A percentile compares a stretch with the other conserved stretches of the same genome.
Evolutionary conservation across 1,284 basidiomycete species (phyloP).

Genomic region (Rhodotorula sp.): DNA sequence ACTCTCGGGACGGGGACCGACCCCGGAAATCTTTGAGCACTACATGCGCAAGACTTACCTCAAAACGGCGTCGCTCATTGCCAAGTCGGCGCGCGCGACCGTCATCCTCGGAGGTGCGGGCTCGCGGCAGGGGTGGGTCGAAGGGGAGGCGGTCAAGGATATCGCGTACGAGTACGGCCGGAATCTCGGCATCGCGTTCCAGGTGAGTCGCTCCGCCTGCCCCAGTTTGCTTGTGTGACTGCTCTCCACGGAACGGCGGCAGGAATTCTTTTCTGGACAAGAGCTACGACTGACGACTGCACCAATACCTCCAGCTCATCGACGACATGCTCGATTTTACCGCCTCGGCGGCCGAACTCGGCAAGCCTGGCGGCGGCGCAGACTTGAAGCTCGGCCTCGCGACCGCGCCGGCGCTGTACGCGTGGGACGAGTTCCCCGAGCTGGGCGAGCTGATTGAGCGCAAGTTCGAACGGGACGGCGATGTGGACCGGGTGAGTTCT

Average conservation of each 20-base stretch:
- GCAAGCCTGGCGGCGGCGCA: conserved; percentile 77
- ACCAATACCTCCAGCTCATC: conserved; percentile 63
- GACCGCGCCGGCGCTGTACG: conserved; percentile 90
- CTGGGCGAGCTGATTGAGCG: conserved; percentile 78
- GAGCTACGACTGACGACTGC: no score
- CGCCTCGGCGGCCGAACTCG: conserved; percentile 62
- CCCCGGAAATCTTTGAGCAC: conserved; percentile 67
- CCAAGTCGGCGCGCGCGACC: conserved; percentile 83
- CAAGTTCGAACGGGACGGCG: conserved; percentile 76
- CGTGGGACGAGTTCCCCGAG: conserved; percentile 83
- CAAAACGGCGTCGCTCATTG: conserved; percentile 94
- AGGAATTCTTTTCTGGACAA: no score
- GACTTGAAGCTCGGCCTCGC: conserved; percentile 84
- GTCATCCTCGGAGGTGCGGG: conserved; percentile 83
- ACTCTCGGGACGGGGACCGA: conserved; percentile 23
- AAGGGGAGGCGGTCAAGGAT: conserved; percentile 77
- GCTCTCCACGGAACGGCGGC: no score
- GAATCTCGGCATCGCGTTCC: conserved; percentile 89
- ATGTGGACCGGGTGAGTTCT: conserved; percentile 72
- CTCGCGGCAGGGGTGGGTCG: conserved; percentile 56
- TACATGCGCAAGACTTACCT: conserved; percentile 95
- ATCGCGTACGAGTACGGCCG: conserved; percentile 88
- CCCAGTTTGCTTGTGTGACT: neutral
- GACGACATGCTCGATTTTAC: conserved; percentile 90
- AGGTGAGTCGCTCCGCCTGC: conserved; percentile 58